Percentiles rank a stretch among this genome's conserved stretches.
Evolutionary conservation across 257 asterid species (phyloP).

Genomic region (Solanum ahanhuiri): DNA sequence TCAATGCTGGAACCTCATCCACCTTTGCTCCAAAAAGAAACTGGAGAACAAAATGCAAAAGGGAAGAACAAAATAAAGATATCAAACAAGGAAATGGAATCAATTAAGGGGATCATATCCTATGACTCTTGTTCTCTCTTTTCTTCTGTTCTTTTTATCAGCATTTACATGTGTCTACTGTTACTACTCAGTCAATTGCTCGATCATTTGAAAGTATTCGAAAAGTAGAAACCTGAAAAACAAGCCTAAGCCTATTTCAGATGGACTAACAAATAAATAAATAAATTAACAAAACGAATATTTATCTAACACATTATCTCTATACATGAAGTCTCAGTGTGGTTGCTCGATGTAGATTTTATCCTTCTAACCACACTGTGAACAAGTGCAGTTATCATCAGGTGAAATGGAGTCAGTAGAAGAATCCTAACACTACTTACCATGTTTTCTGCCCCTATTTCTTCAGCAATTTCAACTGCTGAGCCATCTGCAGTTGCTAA

Average conservation of each 20-base stretch:
- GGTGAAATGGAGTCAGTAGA: background rate
- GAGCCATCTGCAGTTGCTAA: constrained; percentile 48
- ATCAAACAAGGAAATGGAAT: background rate
- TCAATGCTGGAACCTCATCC: constrained; percentile 29
- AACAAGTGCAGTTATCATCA: background rate
- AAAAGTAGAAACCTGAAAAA: background rate
- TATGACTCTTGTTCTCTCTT: background rate
- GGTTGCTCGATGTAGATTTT: background rate
- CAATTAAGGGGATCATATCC: background rate
- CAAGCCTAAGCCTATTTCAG: background rate
- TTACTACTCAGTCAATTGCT: background rate
- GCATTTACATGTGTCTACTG: background rate
- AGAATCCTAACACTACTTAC: constrained; percentile 4
- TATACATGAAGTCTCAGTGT: background rate
- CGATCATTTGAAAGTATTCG: background rate
- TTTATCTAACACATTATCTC: background rate
- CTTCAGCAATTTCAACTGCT: constrained; percentile 36
- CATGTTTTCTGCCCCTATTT: constrained; percentile 44
- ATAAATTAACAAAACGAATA: background rate
- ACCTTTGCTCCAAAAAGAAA: constrained; percentile 39
- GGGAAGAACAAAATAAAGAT: background rate
- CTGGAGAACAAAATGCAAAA: constrained; percentile 13
- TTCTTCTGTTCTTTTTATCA: background rate
- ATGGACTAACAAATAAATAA: background rate
- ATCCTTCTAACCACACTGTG: background rate